Evolutionary conservation across 1,284 basidiomycete species (phyloP), one percentile per base, ranked within the genome.

Genomic region (Bondarzewia mesenterica): DNA sequence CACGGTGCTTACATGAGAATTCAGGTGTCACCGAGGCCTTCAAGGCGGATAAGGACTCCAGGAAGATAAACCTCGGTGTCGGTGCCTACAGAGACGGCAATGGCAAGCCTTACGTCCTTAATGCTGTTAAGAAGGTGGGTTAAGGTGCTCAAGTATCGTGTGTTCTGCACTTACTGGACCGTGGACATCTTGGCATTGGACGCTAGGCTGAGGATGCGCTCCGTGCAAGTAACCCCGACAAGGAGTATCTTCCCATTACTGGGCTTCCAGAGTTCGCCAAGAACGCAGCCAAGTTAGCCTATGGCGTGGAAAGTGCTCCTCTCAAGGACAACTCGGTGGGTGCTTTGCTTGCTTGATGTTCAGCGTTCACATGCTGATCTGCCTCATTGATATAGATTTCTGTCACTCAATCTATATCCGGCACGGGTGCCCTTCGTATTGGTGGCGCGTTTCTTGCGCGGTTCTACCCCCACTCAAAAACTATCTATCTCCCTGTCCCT

Each of bases 171-270:
- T 32, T 10, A 32, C 29, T 32, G 29, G n/a, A 1, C 3, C 16
- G 18, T 22, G 21, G 38, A 3, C 5, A 18, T 18, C 21, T 38
- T 44, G 39, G 43, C 51, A 10, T 45, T 37, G 29, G 38, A 10
- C 47, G 52, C 57, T 54, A 89, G 89, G 92, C 92, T n/a, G 93
- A 96, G 65, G 78, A 86, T 57, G 64, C 79, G 50, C 69, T 98
- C 52, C 71, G 78, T 52, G 69, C 75, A 26, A 71, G 79, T 54
- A 80, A 82, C 56, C 77, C 78, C 42, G 95, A 99, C 83, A 98
- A 99, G 74, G 95, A 99, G 70, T 99, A 99, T 70, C 82, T 98
- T 44, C 93, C 93, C 54, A 99, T 99, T 68, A 95, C 91, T 48
- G 93, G 93, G 65, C 82, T 93, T 46, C 72, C 83, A 37, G 78